phyloP scores from a whole-genome alignment of 495 filamentous ascomycete species.

The Aspergillus kassunensis region DNA sequence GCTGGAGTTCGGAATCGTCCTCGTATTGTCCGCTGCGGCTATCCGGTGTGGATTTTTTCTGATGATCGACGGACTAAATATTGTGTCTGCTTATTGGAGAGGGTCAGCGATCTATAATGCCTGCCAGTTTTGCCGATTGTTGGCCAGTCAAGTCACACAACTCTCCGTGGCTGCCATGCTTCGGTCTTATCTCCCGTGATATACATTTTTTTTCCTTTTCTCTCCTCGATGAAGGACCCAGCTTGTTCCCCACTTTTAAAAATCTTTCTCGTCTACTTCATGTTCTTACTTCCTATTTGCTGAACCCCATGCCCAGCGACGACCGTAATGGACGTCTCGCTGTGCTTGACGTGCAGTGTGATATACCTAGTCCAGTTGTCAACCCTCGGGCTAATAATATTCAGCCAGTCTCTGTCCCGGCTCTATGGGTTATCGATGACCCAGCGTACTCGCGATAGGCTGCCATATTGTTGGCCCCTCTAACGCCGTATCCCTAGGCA shows the following conservation, averaged over 20 bases:
- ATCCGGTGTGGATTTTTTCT: conserved; percentile 12
- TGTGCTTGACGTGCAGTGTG: conserved; percentile 14
- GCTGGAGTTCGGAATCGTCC: conserved; percentile 13
- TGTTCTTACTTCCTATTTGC: background rate
- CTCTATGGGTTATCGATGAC: conserved; percentile 10
- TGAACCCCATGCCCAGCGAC: background rate
- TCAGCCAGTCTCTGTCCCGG: conserved; percentile 7
- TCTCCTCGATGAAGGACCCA: background rate
- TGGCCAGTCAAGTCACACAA: conserved; percentile 21
- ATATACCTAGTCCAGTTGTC: conserved; percentile 16
- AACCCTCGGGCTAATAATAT: conserved; percentile 14
- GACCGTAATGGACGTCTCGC: background rate
- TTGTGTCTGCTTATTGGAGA: background rate
- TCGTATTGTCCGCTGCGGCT: conserved; percentile 18
- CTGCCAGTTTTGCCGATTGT: conserved; percentile 15
- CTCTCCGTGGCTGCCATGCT: conserved; percentile 30
- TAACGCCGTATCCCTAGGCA: background rate
- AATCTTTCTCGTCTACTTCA: background rate
- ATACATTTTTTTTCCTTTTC: conserved; percentile 4
- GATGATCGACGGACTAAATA: background rate
- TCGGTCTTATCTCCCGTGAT: conserved; percentile 19
- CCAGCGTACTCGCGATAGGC: background rate
- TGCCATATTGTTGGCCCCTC: conserved; percentile 5
- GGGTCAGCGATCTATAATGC: conserved; percentile 1
- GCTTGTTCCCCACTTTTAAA: conserved; percentile 1